Conservation (phyloP, 805 yeast species). For the Ogataea ramenticola region DNA sequence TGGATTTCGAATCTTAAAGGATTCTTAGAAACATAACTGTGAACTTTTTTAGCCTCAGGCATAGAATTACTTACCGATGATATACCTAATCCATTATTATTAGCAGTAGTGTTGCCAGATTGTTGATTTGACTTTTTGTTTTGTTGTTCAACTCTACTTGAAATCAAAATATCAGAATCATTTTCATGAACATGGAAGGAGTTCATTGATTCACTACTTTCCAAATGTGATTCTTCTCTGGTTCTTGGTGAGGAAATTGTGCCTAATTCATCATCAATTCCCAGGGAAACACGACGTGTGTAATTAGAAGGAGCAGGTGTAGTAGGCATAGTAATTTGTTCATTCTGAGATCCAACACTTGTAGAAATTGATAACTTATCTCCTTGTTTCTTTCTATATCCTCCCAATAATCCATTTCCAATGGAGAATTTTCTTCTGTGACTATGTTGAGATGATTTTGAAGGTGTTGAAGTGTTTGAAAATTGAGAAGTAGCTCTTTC, state of each 20-base stretch:
- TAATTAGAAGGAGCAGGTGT: constrained; percentile 33
- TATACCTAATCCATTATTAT: not conserved
- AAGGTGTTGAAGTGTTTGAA: constrained; percentile 20
- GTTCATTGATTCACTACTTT: constrained; percentile 56
- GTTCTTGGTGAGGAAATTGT: constrained; percentile 22
- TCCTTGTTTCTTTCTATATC: constrained; percentile 46
- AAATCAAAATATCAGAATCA: constrained; percentile 49
- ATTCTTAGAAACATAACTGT: constrained; percentile 25
- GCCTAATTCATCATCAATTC: constrained; percentile 6
- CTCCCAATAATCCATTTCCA: constrained; percentile 47
- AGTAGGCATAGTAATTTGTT: constrained; percentile 19
- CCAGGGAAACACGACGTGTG: constrained; percentile 22
- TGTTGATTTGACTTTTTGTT: constrained; percentile 13
- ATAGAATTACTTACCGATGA: not conserved
- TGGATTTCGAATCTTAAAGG: constrained; percentile 88
- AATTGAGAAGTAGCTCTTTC: constrained; percentile 6
- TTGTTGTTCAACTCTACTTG: constrained; percentile 50
- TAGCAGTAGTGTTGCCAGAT: not conserved
- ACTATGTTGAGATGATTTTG: constrained; percentile 28
- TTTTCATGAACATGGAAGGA: constrained; percentile 52
- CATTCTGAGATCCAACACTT: constrained; percentile 22
- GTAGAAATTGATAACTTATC: constrained; percentile 27
- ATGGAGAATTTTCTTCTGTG: constrained; percentile 60
- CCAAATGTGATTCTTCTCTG: constrained; percentile 10
- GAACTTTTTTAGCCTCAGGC: constrained; percentile 7